phyloP scores from a whole-genome alignment of 108 stramenopile genomes.

The Nitzschia sp. region DNA sequence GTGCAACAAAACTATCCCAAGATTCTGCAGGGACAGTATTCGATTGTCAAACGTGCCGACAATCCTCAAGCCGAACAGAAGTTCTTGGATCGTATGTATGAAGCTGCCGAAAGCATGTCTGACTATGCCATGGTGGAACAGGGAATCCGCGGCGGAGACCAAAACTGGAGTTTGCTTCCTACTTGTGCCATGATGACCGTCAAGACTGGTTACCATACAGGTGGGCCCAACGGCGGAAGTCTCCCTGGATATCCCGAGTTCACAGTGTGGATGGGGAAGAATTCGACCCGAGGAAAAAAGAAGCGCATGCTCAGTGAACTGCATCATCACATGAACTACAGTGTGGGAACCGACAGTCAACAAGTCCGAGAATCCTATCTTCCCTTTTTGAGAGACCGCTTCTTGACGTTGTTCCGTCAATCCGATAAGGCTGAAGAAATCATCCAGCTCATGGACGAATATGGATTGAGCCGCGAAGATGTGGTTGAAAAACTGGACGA shows the following conservation, averaged over 20 bases:
- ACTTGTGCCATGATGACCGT: conserved; percentile 73
- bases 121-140: conserved; percentile 86
- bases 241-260: conserved; percentile 90
- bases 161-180: conserved; percentile 94
- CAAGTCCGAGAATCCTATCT: conserved; percentile 83
- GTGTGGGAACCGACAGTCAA: conserved; percentile 54
- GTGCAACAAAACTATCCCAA: conserved; percentile 94
- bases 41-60: conserved; percentile 44
- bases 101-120: conserved; percentile 81
- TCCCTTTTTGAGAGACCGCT: conserved; percentile 62
- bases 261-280: conserved; percentile 94
- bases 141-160: conserved; percentile 79
- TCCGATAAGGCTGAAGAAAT: conserved; percentile 47
- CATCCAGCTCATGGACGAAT: conserved; percentile 88
- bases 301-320: conserved; percentile 82
- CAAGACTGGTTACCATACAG: conserved; percentile 86
- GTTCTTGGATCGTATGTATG: conserved; percentile 62
- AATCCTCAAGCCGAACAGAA: conserved; percentile 40
- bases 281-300: conserved; percentile 82
- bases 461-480: conserved; percentile 93
- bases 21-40: conserved; percentile 50
- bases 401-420: conserved; percentile 55
- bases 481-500: conserved; percentile 90
- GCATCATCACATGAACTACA: conserved; percentile 86
- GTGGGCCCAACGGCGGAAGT: conserved; percentile 72